Evolutionary conservation across 2,329 filamentous ascomycete species (phyloP).

Genomic region (Fusarium sublunatum): DNA sequence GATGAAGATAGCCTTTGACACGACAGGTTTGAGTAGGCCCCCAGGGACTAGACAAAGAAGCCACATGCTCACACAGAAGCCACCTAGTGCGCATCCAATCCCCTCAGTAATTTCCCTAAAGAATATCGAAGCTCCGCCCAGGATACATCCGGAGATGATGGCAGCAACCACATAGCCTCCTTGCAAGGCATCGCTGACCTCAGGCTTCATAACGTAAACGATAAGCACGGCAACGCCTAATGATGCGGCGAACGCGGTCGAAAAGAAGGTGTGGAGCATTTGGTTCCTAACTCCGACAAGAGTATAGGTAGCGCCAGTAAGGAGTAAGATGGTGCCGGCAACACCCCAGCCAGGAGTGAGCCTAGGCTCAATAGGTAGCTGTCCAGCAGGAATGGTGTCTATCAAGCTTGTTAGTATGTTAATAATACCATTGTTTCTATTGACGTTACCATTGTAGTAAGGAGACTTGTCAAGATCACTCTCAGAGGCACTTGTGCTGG

Average conservation of each 20-base stretch:
- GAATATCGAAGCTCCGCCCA: slow-evolving; percentile 79
- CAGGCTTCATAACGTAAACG: slow-evolving; percentile 86
- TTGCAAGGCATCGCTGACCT: slow-evolving; percentile 79
- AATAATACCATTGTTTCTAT: not conserved
- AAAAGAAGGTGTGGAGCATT: slow-evolving; percentile 83
- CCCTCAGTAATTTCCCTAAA: slow-evolving; percentile 86
- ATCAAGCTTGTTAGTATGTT: slow-evolving; percentile 9
- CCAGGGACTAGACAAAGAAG: slow-evolving; percentile 81
- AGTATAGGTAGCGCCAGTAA: slow-evolving; percentile 76
- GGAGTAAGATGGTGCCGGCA: slow-evolving; percentile 79
- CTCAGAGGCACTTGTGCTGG: slow-evolving; percentile 31
- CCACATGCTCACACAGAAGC: slow-evolving; percentile 92
- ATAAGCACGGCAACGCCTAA: slow-evolving; percentile 85
- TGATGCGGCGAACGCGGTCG: slow-evolving; percentile 77
- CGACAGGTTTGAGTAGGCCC: slow-evolving; percentile 73
- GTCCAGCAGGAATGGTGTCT: slow-evolving; percentile 61
- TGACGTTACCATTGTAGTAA: slow-evolving; percentile 51
- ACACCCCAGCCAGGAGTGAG: slow-evolving; percentile 87
- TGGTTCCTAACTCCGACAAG: slow-evolving; percentile 86
- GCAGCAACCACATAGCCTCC: slow-evolving; percentile 87
- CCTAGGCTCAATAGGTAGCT: slow-evolving; percentile 76
- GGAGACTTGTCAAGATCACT: slow-evolving; percentile 46
- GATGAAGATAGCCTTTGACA: slow-evolving; percentile 80
- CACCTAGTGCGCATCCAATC: slow-evolving; percentile 86
- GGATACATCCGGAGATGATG: slow-evolving; percentile 75